phyloP scores from a whole-genome alignment of 2,329 filamentous ascomycete species.

The Fusarium anguioides region DNA sequence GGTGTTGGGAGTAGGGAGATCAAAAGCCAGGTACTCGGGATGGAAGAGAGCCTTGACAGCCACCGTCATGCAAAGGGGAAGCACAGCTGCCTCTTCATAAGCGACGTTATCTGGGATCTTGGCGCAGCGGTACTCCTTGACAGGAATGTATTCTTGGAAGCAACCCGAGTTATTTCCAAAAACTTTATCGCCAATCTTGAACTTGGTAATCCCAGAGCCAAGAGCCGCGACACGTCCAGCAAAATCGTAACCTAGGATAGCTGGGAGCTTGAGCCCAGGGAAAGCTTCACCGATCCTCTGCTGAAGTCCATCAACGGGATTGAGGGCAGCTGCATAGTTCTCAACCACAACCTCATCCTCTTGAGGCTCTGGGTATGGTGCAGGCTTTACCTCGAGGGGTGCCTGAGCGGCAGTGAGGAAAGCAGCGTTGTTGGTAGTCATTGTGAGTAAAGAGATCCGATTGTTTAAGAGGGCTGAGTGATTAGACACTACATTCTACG shows the following conservation, averaged over 20 bases:
- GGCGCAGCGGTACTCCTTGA: constrained; percentile 1
- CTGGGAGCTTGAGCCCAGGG: constrained; percentile 21
- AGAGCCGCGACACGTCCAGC: constrained; percentile 2
- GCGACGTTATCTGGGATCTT: background rate
- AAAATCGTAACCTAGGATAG: constrained; percentile 17
- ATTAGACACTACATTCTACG: accelerated
- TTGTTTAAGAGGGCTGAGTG: background rate
- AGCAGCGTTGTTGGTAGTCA: constrained; percentile 12
- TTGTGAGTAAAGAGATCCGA: background rate
- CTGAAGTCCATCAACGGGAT: constrained; percentile 13
- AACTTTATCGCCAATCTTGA: constrained; percentile 7
- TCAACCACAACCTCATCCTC: constrained; percentile 8
- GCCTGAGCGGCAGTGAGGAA: background rate
- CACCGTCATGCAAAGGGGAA: constrained; percentile 12
- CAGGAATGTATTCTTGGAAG: constrained; percentile 15
- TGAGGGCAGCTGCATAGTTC: constrained; percentile 11
- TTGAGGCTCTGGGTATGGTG: background rate
- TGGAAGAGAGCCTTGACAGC: constrained; percentile 20
- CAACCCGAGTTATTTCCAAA: background rate
- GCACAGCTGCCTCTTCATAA: background rate
- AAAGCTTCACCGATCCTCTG: constrained; percentile 10
- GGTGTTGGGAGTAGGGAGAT: background rate
- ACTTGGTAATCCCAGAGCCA: background rate
- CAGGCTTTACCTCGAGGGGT: background rate
- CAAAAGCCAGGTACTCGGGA: constrained; percentile 9